Evolutionary conservation across 192 early-diverging fungal species (phyloP), one percentile per base, ranked within the genome.

Genomic region (Backusella mclennaniae): DNA sequence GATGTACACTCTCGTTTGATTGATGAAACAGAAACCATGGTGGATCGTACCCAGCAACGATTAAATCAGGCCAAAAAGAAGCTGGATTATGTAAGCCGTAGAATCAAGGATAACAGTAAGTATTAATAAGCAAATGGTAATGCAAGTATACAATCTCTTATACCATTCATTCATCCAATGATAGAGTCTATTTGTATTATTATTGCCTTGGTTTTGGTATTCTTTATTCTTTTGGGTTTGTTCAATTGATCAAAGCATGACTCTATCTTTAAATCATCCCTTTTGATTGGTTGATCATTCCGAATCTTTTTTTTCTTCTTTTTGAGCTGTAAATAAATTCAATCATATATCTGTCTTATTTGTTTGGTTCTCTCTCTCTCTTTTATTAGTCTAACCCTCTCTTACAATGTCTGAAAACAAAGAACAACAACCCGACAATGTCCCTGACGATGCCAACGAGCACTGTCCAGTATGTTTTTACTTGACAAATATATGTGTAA

Each of bases 11-110:
- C 90, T 31, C 84, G 90, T 14, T 73, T 93, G 67, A 77, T 95
- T 80, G 90, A 92, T 42, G 91, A 95, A 17, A 95, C 94, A 6
- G 91, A 92, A 35, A 79, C 78, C 36, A 77, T 88, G 36, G 89
- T 92, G 4, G 92, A 93, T 76, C 73, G 77, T 0, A 90, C 90
- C 17, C 84, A 79, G 36, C 74, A 76, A 41, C 73, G 83, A 63
- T 77, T 87, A 67, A 71, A 76, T 67, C 81, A 66, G 35, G 92
- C 90, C 23, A 82, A 81, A 44, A 85, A 83, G 39, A 84, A 82
- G 35, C 78, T 93, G 9, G 75, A 83, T 41, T 77, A 86, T 75
- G 86, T 91, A 23, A 80, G 85, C 23, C 81, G 84, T 73, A 76
- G 78, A 77, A 83, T 82, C 6, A 89, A 89, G 59, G 86, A 87